These are phyloP conservation scores for Vanrija sp. DNA, from an alignment of 1,284 basidiomycete species.

Conservation along the genomic window DNA sequence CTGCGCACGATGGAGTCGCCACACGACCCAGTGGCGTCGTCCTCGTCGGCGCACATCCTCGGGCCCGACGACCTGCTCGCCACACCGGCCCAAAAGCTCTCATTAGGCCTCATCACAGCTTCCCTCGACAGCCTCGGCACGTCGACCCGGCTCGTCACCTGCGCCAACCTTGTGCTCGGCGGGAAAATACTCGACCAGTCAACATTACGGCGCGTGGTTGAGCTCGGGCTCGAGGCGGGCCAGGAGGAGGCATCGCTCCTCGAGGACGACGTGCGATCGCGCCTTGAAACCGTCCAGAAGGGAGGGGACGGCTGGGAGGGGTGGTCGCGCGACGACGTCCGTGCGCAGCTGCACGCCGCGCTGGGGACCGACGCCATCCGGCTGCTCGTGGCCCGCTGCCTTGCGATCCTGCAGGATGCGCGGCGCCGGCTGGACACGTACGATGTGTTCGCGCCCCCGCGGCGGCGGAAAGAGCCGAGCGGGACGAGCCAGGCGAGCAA, in stretches of 20 bases:
- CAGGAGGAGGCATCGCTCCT: slow-evolving; percentile 10
- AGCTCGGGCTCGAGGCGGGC: slow-evolving; percentile 22
- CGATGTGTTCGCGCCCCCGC: slow-evolving; percentile 9
- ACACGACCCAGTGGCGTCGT: slow-evolving; percentile 4
- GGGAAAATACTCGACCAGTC: slow-evolving; percentile 9
- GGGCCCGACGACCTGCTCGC: slow-evolving; percentile 6
- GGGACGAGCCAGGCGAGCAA: neutral
- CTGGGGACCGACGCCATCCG: slow-evolving; percentile 7
- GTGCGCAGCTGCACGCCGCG: neutral
- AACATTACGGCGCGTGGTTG: slow-evolving; percentile 32
- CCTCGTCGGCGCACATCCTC: slow-evolving; percentile 5
- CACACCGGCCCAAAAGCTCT: slow-evolving; percentile 1
- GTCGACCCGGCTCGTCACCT: slow-evolving; percentile 8
- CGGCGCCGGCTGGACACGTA: slow-evolving; percentile 17
- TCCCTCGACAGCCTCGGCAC: slow-evolving; percentile 5
- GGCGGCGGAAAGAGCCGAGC: neutral
- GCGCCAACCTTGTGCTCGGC: slow-evolving; percentile 17
- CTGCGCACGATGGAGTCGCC: neutral
- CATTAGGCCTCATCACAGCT: neutral
- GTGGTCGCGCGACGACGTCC: neutral
- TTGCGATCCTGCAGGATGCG: slow-evolving; percentile 14
- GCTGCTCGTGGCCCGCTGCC: slow-evolving; percentile 1
- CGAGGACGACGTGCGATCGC: slow-evolving; percentile 12
- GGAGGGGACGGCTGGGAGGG: slow-evolving; percentile 1
- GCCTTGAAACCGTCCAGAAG: slow-evolving; percentile 1